These are phyloP conservation scores for Guyanaporus albipodus DNA, from an alignment of 768 basidiomycete species.

Conservation along the genomic window DNA sequence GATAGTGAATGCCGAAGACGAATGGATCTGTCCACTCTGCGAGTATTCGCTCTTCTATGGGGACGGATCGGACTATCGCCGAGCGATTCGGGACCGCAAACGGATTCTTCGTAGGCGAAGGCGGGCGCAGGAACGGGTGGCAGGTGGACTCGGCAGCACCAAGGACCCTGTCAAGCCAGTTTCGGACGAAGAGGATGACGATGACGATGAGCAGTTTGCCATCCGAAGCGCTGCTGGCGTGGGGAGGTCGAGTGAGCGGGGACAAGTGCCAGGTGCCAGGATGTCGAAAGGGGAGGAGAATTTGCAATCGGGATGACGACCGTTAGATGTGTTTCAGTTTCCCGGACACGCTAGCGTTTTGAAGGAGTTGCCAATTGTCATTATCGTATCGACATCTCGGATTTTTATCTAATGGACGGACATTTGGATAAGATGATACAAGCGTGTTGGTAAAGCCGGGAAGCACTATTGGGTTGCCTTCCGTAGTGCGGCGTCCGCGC, in stretches of 20 bases:
- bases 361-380: constrained; percentile 24
- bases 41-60: constrained; percentile 92
- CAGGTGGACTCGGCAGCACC: constrained; percentile 29
- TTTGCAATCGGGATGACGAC: constrained; percentile 23
- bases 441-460: constrained; percentile 19
- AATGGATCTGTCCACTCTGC: constrained; percentile 94
- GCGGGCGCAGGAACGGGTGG: constrained; percentile 67
- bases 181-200: constrained; percentile 25
- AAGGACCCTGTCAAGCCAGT: constrained; percentile 19
- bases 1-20: constrained; percentile 64
- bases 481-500: constrained; percentile 32
- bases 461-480: constrained; percentile 23
- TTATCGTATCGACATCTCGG: constrained; percentile 21
- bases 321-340: constrained; percentile 9
- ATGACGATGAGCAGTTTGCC: constrained; percentile 13
- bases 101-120: constrained; percentile 69
- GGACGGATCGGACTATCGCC: constrained; percentile 62
- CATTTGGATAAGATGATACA: constrained; percentile 30
- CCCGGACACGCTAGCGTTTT: constrained; percentile 11
- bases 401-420: constrained; percentile 36
- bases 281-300: constrained; percentile 15
- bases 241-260: constrained; percentile 13
- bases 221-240: constrained; percentile 1
- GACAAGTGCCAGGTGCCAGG: constrained; percentile 15
- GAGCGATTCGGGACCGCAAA: constrained; percentile 68